These are phyloP conservation scores for Boletus rex-veris DNA, from an alignment of 768 basidiomycete species.

Conservation along the genomic window DNA sequence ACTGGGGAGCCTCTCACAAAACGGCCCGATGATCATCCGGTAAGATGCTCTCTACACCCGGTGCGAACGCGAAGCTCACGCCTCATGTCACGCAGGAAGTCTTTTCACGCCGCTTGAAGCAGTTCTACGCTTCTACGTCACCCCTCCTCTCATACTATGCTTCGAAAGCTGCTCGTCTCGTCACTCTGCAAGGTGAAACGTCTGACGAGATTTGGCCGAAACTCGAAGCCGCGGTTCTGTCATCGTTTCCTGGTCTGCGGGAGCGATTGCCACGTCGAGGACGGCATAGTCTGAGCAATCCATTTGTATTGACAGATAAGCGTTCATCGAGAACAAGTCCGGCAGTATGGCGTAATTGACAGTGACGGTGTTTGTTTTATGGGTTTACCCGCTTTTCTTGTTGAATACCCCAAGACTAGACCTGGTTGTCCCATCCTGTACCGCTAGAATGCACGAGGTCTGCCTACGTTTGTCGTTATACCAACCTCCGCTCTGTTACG, in stretches of 20 bases:
- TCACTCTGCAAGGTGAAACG: conserved; percentile 65
- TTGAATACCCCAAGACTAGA: neutral
- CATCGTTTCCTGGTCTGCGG: conserved; percentile 55
- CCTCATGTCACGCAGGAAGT: conserved; percentile 50
- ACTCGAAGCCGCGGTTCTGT: conserved; percentile 58
- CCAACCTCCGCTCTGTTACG: no score
- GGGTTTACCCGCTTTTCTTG: conserved; percentile 1
- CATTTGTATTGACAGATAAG: conserved; percentile 37
- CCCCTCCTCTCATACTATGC: conserved; percentile 77
- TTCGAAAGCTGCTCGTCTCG: conserved; percentile 42
- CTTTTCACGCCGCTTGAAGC: conserved; percentile 69
- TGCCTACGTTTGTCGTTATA: no score
- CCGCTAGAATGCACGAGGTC: neutral
- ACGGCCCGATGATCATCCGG: conserved; percentile 86
- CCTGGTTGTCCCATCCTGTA: conserved; percentile 6
- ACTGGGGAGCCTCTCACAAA: conserved; percentile 88
- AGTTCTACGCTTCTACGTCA: conserved; percentile 77
- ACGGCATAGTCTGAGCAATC: conserved; percentile 53
- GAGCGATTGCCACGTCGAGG: conserved; percentile 48
- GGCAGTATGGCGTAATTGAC: conserved; percentile 18
- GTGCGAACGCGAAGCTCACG: conserved; percentile 4
- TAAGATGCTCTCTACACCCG: conserved; percentile 36
- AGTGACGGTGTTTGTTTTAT: neutral
- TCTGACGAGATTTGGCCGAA: conserved; percentile 91
- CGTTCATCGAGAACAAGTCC: conserved; percentile 10